Evolutionary conservation across 2,329 filamentous ascomycete genomes (phyloP), one percentile per base, ranked within the genome.

Genomic region (Ceratocystis cacaofunesta): DNA sequence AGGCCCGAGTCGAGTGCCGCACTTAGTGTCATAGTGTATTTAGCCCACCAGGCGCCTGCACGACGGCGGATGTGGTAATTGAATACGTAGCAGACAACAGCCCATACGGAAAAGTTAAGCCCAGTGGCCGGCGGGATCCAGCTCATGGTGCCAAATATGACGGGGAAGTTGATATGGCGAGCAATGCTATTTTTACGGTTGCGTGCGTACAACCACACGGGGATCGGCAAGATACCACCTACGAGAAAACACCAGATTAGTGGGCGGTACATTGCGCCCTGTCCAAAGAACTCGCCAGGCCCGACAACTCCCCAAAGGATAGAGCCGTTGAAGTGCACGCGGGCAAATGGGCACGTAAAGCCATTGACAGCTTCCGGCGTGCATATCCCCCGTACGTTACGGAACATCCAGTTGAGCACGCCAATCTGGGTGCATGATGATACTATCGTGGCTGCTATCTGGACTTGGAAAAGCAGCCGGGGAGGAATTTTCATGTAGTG

Each of bases 261-360:
- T 7, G 83, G 80, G 19, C 86, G 82, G 73, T 95, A 95, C 5
- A 89, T 84, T 17, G 88, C 88, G 41, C 80, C 80, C 0, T 82
- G 81, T 0, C 90, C 90, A 70, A 95, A 95, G 78, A 95, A 94
- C 70, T 92, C 86, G 65, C 79, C 76, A 0, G 90, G 90, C 0
- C 90, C 90, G 12, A 95, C 88, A 5, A 95, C 88, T 58, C 90
- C 90, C 90, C 90, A 95, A 2, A 95, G 82, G 65, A 95, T 92
- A 65, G 86, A 90, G 63, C 90, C 90, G 74, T 94, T 94, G 79
- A 95, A 95, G 74, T 95, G 90, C 0, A 95, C 90, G 15, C 89
- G 83, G 0, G 90, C 90, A 65, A 94, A 88, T 17, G 90, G 90
- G 70, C 90, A 95, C 17, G 88, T 92, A 76, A 95, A 95, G 10